Percentiles rank a stretch among this genome's conserved stretches.
These are phyloP conservation scores for Citeromyces siamensis DNA, from an alignment of 1,139 yeast genomes.

Conservation along the genomic window DNA sequence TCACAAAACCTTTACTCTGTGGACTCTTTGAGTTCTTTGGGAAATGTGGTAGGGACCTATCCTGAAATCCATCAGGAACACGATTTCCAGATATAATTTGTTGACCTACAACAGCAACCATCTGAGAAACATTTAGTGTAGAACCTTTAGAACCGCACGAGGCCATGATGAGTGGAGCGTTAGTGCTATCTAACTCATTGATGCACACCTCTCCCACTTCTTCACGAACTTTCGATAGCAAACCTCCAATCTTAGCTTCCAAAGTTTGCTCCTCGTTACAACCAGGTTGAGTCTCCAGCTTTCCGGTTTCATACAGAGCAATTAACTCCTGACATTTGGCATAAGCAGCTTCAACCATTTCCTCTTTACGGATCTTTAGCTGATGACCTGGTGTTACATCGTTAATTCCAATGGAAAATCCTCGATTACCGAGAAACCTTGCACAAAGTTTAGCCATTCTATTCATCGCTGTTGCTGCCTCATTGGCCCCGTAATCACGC, in stretches of 20 bases:
- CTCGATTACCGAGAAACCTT: slow-evolving; percentile 84
- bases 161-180: slow-evolving; percentile 98
- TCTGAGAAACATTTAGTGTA: slow-evolving; percentile 93
- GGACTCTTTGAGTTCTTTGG: slow-evolving; percentile 94
- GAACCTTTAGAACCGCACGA: slow-evolving; percentile 99
- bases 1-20: slow-evolving; percentile 93
- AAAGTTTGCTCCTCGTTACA: slow-evolving; percentile 97
- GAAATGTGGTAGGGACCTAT: slow-evolving; percentile 95
- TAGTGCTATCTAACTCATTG: slow-evolving; percentile 74
- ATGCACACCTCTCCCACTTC: slow-evolving; percentile 98
- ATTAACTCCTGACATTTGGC: slow-evolving; percentile 87
- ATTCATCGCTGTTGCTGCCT: slow-evolving; percentile 94
- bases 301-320: slow-evolving; percentile 67
- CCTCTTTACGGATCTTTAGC: slow-evolving; percentile 68
- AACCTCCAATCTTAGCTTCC: slow-evolving; percentile 95
- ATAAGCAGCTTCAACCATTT: slow-evolving; percentile 86
- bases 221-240: slow-evolving; percentile 93
- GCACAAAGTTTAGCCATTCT: slow-evolving; percentile 98
- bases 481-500: slow-evolving; percentile 91
- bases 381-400: slow-evolving; percentile 92
- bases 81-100: slow-evolving; percentile 98
- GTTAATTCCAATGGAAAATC: slow-evolving; percentile 93
- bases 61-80: slow-evolving; percentile 99
- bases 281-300: slow-evolving; percentile 97
- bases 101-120: slow-evolving; percentile 99